Evolutionary conservation across 495 filamentous ascomycete species (phyloP).

Genomic region (Xanthoparmelia taractica): DNA sequence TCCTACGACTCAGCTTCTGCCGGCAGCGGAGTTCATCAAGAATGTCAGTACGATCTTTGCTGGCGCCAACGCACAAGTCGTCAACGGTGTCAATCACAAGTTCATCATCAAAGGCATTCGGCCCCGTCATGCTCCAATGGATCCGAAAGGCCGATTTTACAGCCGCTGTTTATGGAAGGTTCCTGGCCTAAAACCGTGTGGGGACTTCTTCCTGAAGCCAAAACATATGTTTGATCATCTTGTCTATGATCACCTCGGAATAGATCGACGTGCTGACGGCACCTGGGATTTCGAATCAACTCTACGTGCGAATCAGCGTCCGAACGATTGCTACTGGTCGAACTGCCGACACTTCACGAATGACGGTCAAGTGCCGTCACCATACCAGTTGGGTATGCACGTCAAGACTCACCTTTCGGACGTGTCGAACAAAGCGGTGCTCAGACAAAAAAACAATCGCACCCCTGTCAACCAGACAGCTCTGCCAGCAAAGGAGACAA

Average conservation of each 20-base stretch:
- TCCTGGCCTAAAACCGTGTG: slow-evolving; percentile 45
- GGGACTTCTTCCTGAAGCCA: slow-evolving; percentile 50
- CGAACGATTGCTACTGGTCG: slow-evolving; percentile 49
- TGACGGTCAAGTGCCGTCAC: slow-evolving; percentile 33
- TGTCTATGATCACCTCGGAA: slow-evolving; percentile 56
- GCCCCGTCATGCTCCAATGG: slow-evolving; percentile 64
- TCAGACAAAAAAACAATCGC: slow-evolving; percentile 26
- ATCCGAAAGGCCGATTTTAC: slow-evolving; percentile 54
- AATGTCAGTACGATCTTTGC: slow-evolving; percentile 78
- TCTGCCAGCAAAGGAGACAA: slow-evolving; percentile 44
- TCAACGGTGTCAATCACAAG: slow-evolving; percentile 49
- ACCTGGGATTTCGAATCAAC: slow-evolving; percentile 18
- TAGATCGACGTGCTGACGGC: slow-evolving; percentile 46
- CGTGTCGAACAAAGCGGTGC: slow-evolving; percentile 29
- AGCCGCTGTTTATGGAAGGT: slow-evolving; percentile 50
- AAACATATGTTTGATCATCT: slow-evolving; percentile 69
- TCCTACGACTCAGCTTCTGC: slow-evolving; percentile 55
- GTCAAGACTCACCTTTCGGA: slow-evolving; percentile 58
- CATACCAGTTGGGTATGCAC: slow-evolving; percentile 48
- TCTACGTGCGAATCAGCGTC: slow-evolving; percentile 10
- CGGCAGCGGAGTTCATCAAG: slow-evolving; percentile 92
- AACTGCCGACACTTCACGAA: slow-evolving; percentile 40
- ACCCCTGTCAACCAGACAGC: slow-evolving; percentile 39
- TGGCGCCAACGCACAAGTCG: slow-evolving; percentile 75
- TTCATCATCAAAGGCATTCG: slow-evolving; percentile 94